Evolutionary conservation across 2,329 filamentous ascomycete genomes (phyloP).

Genomic region (Epicoccum sorghinum): DNA sequence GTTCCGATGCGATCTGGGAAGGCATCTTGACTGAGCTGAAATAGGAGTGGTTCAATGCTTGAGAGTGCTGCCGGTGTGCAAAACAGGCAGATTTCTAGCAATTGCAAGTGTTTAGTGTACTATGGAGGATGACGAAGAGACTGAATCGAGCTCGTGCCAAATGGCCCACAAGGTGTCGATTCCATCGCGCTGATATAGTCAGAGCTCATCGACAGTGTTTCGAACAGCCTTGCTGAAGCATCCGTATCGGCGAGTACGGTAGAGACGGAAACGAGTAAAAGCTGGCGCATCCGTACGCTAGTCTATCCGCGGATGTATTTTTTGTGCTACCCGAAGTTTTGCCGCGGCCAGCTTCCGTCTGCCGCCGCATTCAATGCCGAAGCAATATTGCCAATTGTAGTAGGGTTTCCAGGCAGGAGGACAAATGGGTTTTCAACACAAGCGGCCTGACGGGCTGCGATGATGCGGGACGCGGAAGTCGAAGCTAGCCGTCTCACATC

Average conservation of each 20-base stretch:
- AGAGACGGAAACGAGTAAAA: neutral
- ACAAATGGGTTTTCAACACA: too few species aligned
- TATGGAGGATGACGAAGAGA: neutral
- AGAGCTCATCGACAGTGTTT: neutral
- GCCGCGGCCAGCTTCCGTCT: neutral
- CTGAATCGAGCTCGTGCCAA: neutral
- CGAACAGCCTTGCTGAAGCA: neutral
- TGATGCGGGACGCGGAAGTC: neutral
- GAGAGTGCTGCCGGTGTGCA: neutral
- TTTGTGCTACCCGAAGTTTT: neutral
- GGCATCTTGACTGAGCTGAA: neutral
- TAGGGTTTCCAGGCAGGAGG: neutral
- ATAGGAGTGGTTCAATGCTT: neutral
- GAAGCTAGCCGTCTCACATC: neutral
- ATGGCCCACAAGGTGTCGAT: neutral
- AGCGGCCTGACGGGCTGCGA: too few species aligned
- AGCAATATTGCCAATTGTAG: neutral
- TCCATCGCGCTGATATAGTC: conserved; percentile 2
- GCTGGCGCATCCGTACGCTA: neutral
- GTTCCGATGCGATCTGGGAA: neutral
- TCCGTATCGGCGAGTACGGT: neutral
- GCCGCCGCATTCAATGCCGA: neutral
- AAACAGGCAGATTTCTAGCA: neutral
- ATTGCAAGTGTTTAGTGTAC: neutral
- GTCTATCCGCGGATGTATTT: neutral